Base-by-base conservation (phyloP, 139 green algal genomes). In the Chlorella sp. region DNA sequence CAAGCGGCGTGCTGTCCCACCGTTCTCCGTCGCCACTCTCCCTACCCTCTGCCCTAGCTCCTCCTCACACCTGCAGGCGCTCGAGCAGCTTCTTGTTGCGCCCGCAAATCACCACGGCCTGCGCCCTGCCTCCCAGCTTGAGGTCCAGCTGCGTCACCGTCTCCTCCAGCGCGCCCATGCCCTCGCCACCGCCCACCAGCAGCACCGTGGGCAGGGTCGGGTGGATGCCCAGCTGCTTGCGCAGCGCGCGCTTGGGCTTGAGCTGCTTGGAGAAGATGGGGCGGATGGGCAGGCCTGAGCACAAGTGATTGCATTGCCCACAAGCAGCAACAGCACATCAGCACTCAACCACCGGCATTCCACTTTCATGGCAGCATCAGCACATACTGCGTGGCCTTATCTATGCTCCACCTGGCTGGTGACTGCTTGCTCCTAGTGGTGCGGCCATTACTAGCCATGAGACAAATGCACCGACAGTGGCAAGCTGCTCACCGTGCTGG, bases 151-250 rank as follows among this genome's bases (percentile, higher is more conserved):
- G 86, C 10, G 80, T 69, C 27, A 96, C 87, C 29, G 90, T 98
- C 49, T 89, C 80, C 81, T 97, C 89, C 62, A 99, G 85, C 1
- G 85, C 83, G 6, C 95, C 95, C 95, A 99, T 99, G 69, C 95
- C 95, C 86, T 99, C 95, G 1, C 95, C 95, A 10, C 95, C 95
- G 22, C 95, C 92, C 55, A 72, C 67, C 67, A 80, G 36, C 60
- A 80, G 62, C 31, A 80, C 62, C 17, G 74, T 65, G 5, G 74
- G 74, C 62, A 67, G 42, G 42, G 2, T 14, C 3, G 74, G 59
- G 32, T 71, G 36, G 3, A 80, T 31, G 10, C 67, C 74, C 61
- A 80, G n/a, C 6, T 30, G 50, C 23, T 34, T 20, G 31, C 49
- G 36, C 67, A 80, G 36, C 17, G 68, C 35, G 2, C 29, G 59